Percentiles rank a stretch among this genome's conserved stretches.
Evolutionary conservation across 805 yeast species (phyloP).

Genomic region (Candida xiaguanensis): DNA sequence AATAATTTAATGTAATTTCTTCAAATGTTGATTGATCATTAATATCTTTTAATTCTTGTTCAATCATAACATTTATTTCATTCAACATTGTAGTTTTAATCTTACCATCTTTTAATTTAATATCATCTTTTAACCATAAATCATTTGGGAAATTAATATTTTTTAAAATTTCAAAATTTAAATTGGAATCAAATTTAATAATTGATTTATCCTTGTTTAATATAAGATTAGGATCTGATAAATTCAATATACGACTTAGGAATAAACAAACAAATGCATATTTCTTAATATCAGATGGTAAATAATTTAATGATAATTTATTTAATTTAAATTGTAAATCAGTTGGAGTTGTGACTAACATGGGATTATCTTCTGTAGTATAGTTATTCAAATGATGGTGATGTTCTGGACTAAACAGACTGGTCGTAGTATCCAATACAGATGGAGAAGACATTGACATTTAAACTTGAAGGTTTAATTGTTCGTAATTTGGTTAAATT

Average conservation of each 20-base stretch:
- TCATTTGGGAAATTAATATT: constrained; percentile 32
- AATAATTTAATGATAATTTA: constrained; percentile 1
- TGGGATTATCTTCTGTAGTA: too few species aligned
- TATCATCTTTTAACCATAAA: constrained; percentile 32
- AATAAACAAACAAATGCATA: constrained; percentile 4
- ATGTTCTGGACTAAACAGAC: too few species aligned
- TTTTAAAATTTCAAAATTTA: constrained; percentile 25
- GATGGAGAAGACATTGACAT: not conserved
- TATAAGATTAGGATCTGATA: constrained; percentile 6
- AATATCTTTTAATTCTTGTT: constrained; percentile 8
- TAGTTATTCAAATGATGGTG: too few species aligned
- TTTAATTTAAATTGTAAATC: not conserved
- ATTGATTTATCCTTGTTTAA: constrained; percentile 5
- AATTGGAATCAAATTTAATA: not conserved
- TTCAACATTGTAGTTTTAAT: constrained; percentile 28
- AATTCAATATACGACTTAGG: constrained; percentile 8
- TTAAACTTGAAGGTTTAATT: too few species aligned
- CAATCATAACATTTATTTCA: constrained; percentile 31
- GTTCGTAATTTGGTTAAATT: not conserved
- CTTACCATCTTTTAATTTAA: constrained; percentile 26
- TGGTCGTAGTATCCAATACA: not conserved
- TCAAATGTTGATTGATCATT: constrained; percentile 15
- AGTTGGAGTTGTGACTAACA: too few species aligned
- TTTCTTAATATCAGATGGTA: constrained; percentile 2
- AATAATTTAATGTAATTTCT: constrained; percentile 24